These are phyloP conservation scores for Fusarium denticulatum DNA, from an alignment of 2,329 filamentous ascomycete genomes.

Conservation along the genomic window DNA sequence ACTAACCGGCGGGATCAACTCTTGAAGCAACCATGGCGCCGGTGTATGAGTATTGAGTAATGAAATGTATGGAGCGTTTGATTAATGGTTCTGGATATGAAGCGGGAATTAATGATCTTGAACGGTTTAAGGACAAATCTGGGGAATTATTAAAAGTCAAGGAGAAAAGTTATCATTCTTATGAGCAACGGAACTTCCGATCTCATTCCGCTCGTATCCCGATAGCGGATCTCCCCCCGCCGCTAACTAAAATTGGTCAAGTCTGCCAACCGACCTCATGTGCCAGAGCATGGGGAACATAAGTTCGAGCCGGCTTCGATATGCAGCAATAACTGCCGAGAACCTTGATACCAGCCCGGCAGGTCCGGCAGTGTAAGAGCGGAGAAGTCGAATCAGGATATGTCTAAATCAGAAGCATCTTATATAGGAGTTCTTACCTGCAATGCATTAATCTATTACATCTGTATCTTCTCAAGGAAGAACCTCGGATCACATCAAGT, in stretches of 20 bases:
- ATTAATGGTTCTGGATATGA: fast-evolving
- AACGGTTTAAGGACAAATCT: not conserved
- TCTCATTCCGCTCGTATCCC: not conserved
- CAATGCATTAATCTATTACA: fast-evolving
- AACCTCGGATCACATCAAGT: not conserved
- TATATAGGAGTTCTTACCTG: fast-evolving
- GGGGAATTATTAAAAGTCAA: not conserved
- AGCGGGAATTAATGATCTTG: not conserved
- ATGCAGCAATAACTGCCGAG: not conserved
- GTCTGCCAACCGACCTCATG: not conserved
- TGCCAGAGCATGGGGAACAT: fast-evolving
- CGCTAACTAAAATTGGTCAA: not conserved
- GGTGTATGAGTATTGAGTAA: too few species aligned
- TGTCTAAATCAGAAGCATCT: fast-evolving
- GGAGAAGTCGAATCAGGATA: not conserved
- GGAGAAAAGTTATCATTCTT: not conserved
- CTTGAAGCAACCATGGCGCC: not conserved
- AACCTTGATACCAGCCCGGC: not conserved
- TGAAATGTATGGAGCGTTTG: fast-evolving
- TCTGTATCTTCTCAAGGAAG: not conserved
- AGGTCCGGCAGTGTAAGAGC: not conserved
- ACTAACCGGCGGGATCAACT: conserved; percentile 4
- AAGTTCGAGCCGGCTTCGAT: not conserved
- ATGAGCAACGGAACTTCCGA: not conserved
- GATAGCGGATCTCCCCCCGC: not conserved